These are phyloP conservation scores for Silene vulgaris DNA, from an alignment of 179 eudicot species.

Conservation along the genomic window DNA sequence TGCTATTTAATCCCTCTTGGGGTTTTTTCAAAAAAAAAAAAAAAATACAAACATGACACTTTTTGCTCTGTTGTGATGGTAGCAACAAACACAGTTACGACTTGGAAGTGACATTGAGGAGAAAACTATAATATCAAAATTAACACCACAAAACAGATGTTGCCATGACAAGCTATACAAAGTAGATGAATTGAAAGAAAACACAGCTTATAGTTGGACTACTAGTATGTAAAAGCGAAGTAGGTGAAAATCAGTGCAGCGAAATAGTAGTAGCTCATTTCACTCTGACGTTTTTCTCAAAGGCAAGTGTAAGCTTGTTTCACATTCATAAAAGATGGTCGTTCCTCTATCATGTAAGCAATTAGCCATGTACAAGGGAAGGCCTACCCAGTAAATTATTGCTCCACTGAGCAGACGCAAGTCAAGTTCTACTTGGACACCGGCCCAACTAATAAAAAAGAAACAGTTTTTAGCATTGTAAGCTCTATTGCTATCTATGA, in stretches of 20 bases:
- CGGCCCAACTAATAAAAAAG: background rate
- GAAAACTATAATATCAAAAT: background rate
- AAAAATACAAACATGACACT: background rate
- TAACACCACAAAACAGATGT: background rate
- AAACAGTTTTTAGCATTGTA: background rate
- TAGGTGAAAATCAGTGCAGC: background rate
- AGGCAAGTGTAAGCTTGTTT: background rate
- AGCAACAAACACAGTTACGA: background rate
- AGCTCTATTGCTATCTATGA: constrained; percentile 5
- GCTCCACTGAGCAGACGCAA: background rate
- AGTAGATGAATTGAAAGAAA: too few relatives aligned
- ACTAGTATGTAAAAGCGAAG: background rate
- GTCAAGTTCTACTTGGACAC: background rate
- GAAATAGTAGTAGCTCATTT: background rate
- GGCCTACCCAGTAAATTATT: background rate
- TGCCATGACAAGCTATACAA: background rate
- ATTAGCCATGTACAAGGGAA: background rate
- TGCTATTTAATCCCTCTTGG: too few relatives aligned
- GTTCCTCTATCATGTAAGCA: background rate
- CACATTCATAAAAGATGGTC: background rate
- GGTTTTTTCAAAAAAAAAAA: too few relatives aligned
- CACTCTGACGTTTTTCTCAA: background rate
- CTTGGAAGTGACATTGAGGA: background rate
- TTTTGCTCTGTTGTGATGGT: constrained; percentile 5
- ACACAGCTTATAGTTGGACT: background rate